Base-by-base conservation (phyloP, 305 asterid genomes). In the Fraxinus baroniana region DNA sequence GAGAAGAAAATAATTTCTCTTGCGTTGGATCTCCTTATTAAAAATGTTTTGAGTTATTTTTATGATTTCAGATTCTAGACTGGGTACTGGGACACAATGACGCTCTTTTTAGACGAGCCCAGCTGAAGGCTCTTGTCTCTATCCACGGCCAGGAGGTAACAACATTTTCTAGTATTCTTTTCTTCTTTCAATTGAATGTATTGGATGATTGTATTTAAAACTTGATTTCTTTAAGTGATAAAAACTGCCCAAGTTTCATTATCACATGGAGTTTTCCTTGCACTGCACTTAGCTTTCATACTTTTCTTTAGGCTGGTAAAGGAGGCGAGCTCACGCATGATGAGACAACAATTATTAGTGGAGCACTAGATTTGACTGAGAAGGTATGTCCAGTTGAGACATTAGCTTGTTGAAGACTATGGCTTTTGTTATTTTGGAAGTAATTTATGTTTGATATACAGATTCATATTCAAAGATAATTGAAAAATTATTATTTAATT, bases 271-370 rank as follows among this genome's bases (percentile, higher is more conserved):
- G 78, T 68, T 44, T 17, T 72, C 68, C 82, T 52, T 81, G 70
- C 57, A 80, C 75, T 13, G 78, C 20, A 57, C 74, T 84, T 82
- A 83, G 74, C 83, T 22, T 15, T 73, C 7, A 4, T 80, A 76
- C 80, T 74, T 32, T 28, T 86, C 39, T 71, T 77, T 85, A 95
- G 98, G 98, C 95, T 72, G 98, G 98, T 18, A 93, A 93, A 86
- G 98, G 98, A 12, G 98, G 98, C 68, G 98, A 95, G 52, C 98
- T 95, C 86, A 91, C 98, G 0, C 98, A 95, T 79, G 97, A 95
- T 74, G 98, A 95, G 91, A 93, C 98, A 73, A 95, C 98, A 35
- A 95, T 95, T 80, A 95, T 95, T 72, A 92, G 93, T 80, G 98
- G 98, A 83, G 98, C 98, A 24, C 90, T 93, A 77, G 98, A 95